A percentile compares a stretch with the other conserved stretches of the same genome.
Conservation (phyloP, 1,284 basidiomycete genomes). For the Ceratorhiza oryzae-sativae region DNA sequence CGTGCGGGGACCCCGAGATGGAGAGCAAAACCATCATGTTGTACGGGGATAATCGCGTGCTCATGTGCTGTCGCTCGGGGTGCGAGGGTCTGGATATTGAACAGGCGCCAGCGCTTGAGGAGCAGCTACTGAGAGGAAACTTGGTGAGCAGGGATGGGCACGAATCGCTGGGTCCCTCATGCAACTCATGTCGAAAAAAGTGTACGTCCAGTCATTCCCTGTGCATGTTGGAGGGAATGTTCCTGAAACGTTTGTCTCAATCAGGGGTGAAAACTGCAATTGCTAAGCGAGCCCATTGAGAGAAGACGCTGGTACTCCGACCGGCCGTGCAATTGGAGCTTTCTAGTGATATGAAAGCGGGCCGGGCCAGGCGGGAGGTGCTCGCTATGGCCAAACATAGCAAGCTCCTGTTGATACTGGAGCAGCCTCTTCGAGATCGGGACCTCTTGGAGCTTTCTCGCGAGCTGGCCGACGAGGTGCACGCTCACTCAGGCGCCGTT, state of each 20-base stretch:
- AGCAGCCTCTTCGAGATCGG: not conserved
- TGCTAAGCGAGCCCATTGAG: not conserved
- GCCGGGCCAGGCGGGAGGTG: not conserved
- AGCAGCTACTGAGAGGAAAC: not conserved
- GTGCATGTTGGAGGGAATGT: too few species aligned
- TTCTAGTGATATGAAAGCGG: not conserved
- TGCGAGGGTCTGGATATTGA: not conserved
- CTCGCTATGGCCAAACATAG: not conserved
- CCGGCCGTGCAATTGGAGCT: slow-evolving; percentile 6
- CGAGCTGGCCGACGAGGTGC: slow-evolving; percentile 2
- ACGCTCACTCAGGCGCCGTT: not conserved
- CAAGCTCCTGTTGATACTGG: slow-evolving; percentile 13
- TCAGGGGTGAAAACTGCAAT: not conserved
- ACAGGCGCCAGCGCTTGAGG: not conserved
- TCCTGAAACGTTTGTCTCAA: too few species aligned
- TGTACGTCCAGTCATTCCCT: too few species aligned
- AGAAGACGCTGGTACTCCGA: not conserved
- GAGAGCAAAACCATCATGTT: not conserved
- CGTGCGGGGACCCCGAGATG: not conserved
- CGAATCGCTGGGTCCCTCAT: too few species aligned
- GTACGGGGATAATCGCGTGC: slow-evolving; percentile 12
- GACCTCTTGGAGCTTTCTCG: not conserved
- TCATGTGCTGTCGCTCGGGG: not conserved
- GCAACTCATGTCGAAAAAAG: too few species aligned
- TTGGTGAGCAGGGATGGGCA: not conserved